Percentiles rank a stretch among this genome's conserved stretches.
These are phyloP conservation scores for Coelastrella sp. DNA, from an alignment of 139 green algal genomes.

Conservation along the genomic window DNA sequence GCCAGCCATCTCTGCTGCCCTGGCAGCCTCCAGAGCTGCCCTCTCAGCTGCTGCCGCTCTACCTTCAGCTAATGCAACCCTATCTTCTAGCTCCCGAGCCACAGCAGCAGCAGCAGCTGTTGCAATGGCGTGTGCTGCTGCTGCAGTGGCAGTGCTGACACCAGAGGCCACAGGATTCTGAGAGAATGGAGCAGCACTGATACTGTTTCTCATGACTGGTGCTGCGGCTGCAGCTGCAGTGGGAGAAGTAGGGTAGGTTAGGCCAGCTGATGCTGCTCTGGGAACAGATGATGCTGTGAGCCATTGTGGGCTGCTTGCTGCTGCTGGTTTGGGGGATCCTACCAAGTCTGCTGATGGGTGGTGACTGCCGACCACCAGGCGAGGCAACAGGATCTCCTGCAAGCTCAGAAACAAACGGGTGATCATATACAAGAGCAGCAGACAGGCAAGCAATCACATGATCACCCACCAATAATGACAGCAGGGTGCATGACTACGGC, in stretches of 20 bases:
- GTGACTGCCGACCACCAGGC: neutral
- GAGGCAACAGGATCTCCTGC: constrained; percentile 18
- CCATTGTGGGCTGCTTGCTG: constrained; percentile 3
- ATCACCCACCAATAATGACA: too few relatives aligned
- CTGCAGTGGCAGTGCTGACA: neutral
- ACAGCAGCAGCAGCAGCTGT: constrained; percentile 30
- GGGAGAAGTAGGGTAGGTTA: neutral
- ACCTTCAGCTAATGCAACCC: neutral
- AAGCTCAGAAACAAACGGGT: neutral
- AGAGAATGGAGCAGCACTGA: neutral
- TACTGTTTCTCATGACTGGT: neutral
- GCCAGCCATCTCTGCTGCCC: constrained; percentile 9
- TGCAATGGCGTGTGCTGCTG: constrained; percentile 17
- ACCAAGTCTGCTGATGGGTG: neutral
- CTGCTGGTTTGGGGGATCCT: neutral
- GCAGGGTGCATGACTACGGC: neutral
- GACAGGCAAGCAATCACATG: too few relatives aligned
- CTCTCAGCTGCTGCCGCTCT: constrained; percentile 31
- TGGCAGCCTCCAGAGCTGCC: constrained; percentile 24
- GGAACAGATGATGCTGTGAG: neutral
- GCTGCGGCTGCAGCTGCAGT: neutral
- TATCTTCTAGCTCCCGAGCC: constrained; percentile 9
- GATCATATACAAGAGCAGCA: neutral
- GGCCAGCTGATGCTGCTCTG: constrained; percentile 4
- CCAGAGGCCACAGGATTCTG: neutral